phyloP scores from a whole-genome alignment of 306 rosid genomes.

The Phaseolus lunatus region DNA sequence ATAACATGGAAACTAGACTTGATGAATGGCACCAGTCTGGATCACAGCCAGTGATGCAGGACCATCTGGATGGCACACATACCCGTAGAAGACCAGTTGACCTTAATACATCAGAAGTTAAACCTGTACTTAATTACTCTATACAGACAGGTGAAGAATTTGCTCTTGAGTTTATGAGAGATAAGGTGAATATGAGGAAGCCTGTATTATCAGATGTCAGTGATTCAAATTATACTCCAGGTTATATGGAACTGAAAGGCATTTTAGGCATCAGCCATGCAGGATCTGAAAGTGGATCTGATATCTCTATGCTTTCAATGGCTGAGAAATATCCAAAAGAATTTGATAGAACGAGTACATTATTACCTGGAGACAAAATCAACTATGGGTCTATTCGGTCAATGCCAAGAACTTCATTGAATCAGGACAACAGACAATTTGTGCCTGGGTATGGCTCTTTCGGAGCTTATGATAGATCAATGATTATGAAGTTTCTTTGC shows the following conservation, averaged over 20 bases:
- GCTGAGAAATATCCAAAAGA: conserved; percentile 64
- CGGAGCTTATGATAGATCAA: conserved; percentile 60
- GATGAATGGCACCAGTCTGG: conserved; percentile 61
- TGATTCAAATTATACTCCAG: conserved; percentile 59
- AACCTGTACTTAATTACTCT: conserved; percentile 79
- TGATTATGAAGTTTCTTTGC: conserved; percentile 76
- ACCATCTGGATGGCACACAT: conserved; percentile 53
- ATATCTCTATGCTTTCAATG: conserved; percentile 60
- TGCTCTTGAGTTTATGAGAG: conserved; percentile 81
- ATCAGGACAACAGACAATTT: conserved; percentile 58
- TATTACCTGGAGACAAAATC: conserved; percentile 56
- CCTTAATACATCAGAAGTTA: conserved; percentile 58
- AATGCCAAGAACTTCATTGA: conserved; percentile 56
- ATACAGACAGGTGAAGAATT: conserved; percentile 94
- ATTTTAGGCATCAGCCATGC: conserved; percentile 68
- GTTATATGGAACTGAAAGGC: conserved; percentile 72
- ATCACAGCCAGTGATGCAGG: conserved; percentile 56
- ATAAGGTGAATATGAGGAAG: conserved; percentile 73
- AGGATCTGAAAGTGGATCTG: conserved; percentile 76
- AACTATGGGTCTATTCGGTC: conserved; percentile 63
- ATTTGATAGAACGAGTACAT: conserved; percentile 54
- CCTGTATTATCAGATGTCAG: conserved; percentile 62
- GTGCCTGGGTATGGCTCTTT: conserved; percentile 61
- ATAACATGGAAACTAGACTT: conserved; percentile 65
- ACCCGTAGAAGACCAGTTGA: conserved; percentile 52